Evolutionary conservation across 768 basidiomycete genomes (phyloP).

Genomic region (Mycena polygramma): DNA sequence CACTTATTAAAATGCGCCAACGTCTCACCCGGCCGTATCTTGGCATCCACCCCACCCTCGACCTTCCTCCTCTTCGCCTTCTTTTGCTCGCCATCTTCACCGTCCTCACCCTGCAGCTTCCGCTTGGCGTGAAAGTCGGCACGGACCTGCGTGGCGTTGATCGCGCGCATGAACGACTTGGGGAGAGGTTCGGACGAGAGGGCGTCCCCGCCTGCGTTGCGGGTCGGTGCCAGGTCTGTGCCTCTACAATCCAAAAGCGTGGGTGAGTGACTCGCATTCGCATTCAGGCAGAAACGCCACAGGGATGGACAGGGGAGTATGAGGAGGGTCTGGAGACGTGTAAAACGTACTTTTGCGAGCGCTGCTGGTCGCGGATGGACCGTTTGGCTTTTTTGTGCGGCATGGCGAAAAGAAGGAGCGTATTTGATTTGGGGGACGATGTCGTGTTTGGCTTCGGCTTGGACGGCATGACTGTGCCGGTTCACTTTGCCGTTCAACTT

Average conservation of each 20-base stretch:
- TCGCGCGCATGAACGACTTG: slow-evolving; percentile 73
- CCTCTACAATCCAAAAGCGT: slow-evolving; percentile 51
- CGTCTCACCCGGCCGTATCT: slow-evolving; percentile 77
- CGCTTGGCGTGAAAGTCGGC: slow-evolving; percentile 62
- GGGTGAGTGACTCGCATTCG: neutral
- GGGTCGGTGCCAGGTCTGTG: slow-evolving; percentile 61
- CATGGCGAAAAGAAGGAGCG: slow-evolving; percentile 51
- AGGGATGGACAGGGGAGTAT: no score
- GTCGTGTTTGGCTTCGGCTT: slow-evolving; percentile 8
- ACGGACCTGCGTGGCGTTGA: slow-evolving; percentile 73
- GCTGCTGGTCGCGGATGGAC: slow-evolving; percentile 58
- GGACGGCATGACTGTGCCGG: neutral
- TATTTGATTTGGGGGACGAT: slow-evolving; percentile 4
- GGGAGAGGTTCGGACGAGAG: slow-evolving; percentile 72
- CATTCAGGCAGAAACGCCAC: neutral
- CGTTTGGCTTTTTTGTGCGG: slow-evolving; percentile 77
- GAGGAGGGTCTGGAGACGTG: neutral
- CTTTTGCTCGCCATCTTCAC: slow-evolving; percentile 34
- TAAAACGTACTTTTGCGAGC: slow-evolving; percentile 56
- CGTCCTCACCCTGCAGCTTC: slow-evolving; percentile 33
- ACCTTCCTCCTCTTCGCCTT: slow-evolving; percentile 36
- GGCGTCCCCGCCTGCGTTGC: slow-evolving; percentile 22
- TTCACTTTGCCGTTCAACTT: no score
- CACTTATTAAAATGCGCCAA: slow-evolving; percentile 84
- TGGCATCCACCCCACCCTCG: slow-evolving; percentile 38